These are phyloP conservation scores for Xenoacremonium recifei DNA, from an alignment of 2,329 filamentous ascomycete species.

Conservation along the genomic window DNA sequence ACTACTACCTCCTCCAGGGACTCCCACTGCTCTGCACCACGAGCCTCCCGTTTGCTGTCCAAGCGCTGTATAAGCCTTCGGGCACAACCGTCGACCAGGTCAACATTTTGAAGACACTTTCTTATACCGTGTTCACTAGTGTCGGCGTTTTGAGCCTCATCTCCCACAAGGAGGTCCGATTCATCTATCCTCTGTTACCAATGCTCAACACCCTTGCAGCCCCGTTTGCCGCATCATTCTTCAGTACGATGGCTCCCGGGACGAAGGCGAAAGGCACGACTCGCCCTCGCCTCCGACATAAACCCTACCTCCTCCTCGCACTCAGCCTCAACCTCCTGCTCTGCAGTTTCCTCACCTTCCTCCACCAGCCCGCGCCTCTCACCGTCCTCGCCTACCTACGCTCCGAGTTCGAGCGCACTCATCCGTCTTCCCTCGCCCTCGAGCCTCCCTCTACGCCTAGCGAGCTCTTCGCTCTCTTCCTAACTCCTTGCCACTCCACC, in stretches of 20 bases:
- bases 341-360: constrained; percentile 68
- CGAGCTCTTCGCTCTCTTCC: constrained; percentile 70
- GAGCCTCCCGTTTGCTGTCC: constrained; percentile 71
- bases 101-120: constrained; percentile 43
- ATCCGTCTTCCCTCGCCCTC: constrained; percentile 34
- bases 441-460: constrained; percentile 28
- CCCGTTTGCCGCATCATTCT: constrained; percentile 63
- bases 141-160: constrained; percentile 69
- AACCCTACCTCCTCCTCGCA: constrained; percentile 53
- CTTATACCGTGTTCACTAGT: constrained; percentile 58
- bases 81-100: constrained; percentile 32
- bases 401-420: constrained; percentile 63
- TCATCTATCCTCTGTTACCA: constrained; percentile 90
- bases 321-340: constrained; percentile 68
- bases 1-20: constrained; percentile 92
- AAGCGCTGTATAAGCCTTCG: constrained; percentile 58
- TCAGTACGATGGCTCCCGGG: constrained; percentile 40
- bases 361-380: constrained; percentile 80
- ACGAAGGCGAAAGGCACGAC: constrained; percentile 25
- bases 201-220: constrained; percentile 81
- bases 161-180: constrained; percentile 95
- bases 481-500: constrained; percentile 95
- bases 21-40: constrained; percentile 84
- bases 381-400: constrained; percentile 74
- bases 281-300: constrained; percentile 45